These are phyloP conservation scores for Erodium chrysanthum DNA, from an alignment of 441 rosid genomes.

Conservation along the genomic window DNA sequence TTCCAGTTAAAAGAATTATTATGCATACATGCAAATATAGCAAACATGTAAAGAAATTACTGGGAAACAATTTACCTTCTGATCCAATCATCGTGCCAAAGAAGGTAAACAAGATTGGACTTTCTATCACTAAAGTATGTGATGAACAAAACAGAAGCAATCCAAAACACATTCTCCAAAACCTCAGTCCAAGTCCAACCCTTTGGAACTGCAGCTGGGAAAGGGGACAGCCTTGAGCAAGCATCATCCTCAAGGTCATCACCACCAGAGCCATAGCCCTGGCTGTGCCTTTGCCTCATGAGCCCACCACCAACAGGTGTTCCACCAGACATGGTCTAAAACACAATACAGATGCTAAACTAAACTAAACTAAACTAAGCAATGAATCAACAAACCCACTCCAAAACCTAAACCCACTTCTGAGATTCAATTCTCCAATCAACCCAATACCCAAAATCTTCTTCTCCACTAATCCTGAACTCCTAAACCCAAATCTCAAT, in stretches of 20 bases:
- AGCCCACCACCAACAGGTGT: slow-evolving; percentile 81
- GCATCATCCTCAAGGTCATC: slow-evolving; percentile 96
- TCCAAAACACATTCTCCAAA: slow-evolving; percentile 72
- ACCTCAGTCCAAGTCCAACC: slow-evolving; percentile 58
- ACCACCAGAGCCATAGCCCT: slow-evolving; percentile 75
- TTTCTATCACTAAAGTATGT: slow-evolving; percentile 72
- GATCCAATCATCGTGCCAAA: slow-evolving; percentile 64
- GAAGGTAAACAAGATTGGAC: slow-evolving; percentile 56
- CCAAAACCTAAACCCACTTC: slow-evolving; percentile 11
- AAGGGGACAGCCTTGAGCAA: slow-evolving; percentile 60
- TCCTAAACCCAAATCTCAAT: slow-evolving; percentile 3
- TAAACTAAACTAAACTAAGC: not conserved
- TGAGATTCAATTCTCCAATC: slow-evolving; percentile 11
- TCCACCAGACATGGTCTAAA: slow-evolving; percentile 67
- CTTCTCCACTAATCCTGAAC: not conserved
- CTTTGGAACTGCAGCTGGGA: slow-evolving; percentile 32
- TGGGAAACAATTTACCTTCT: slow-evolving; percentile 43
- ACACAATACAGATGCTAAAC: slow-evolving; percentile 3
- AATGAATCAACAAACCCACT: slow-evolving; percentile 11
- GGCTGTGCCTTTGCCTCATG: slow-evolving; percentile 94
- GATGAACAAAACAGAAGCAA: slow-evolving; percentile 64
- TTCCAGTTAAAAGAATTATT: not conserved
- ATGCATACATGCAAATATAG: not conserved
- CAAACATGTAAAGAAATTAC: not conserved
- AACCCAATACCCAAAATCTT: slow-evolving; percentile 6